Conservation (phyloP, 768 basidiomycete species). For the Russula lepida region DNA sequence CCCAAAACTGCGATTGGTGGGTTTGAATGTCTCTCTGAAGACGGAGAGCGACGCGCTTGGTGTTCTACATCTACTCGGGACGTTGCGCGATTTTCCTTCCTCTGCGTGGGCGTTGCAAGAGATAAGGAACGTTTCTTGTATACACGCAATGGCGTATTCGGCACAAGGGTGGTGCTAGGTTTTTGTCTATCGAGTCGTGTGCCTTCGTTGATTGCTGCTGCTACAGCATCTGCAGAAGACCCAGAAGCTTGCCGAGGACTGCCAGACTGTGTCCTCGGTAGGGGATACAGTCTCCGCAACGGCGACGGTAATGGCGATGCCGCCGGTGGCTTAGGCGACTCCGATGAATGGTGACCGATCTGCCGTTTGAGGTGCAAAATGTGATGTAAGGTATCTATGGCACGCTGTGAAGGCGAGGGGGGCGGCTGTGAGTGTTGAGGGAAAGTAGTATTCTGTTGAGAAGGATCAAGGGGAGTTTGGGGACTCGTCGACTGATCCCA, state of each 20-base stretch:
- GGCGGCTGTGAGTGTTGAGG: not conserved
- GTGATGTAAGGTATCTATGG: not conserved
- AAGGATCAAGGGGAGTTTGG: not conserved
- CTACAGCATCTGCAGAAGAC: slow-evolving; percentile 11
- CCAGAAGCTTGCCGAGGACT: not conserved
- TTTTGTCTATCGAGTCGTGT: not conserved
- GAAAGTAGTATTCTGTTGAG: not conserved
- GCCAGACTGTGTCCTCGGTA: not conserved
- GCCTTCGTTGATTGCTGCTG: slow-evolving; percentile 9
- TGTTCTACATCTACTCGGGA: not conserved
- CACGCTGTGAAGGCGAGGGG: slow-evolving; percentile 5
- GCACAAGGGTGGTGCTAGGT: not conserved
- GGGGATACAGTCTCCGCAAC: not conserved
- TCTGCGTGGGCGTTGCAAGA: not conserved
- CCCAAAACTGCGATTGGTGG: slow-evolving; percentile 4
- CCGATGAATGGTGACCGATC: not conserved
- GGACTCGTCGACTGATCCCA: not conserved
- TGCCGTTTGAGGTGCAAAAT: slow-evolving; percentile 7
- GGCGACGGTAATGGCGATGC: not conserved
- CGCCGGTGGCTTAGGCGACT: not conserved
- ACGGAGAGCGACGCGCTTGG: not conserved
- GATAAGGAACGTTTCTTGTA: not conserved
- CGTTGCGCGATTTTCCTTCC: not conserved
- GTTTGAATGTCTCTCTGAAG: not conserved
- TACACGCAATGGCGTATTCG: slow-evolving; percentile 4